Base-by-base conservation (phyloP, 148 eudicot genomes). In the Nepenthes mirabilis region DNA sequence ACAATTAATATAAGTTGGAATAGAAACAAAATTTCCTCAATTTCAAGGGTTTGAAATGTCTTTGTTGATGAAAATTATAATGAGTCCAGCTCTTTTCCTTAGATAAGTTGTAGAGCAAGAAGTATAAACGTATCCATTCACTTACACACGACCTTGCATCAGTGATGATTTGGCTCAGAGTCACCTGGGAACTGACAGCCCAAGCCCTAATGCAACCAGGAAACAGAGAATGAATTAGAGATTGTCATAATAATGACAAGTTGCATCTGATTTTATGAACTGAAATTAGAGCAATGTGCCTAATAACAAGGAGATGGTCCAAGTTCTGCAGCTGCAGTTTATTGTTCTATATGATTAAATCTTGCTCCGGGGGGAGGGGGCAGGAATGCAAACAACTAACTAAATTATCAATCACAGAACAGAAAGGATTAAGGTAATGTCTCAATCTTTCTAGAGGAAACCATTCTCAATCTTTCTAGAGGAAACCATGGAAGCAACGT, bases 151-250 rank as follows among this genome's bases (percentile, higher is more conserved):
- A 59, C 58, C 70, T 68, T 67, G 62, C 62, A 60, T 56, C 67
- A 58, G 62, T 35, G 33, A 43, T 53, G 36, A 60, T 55, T 65
- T 76, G 56, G 72, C 72, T 50, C 68, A 69, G 65, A 57, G 65
- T 90, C 97, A 90, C 97, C 97, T 90, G 56, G 95, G 95, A 56
- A 82, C 90, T 9, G 91, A 83, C 56, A 73, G 77, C 64, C 97
- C 97, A 69, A 90, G 81, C 88, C 80, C 97, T 90, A 77, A 57
- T 62, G 70, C 81, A 82, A 58, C 67, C 75, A 56, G 52, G 5
- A 33, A 61, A 34, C 14, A 56, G 5, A 43, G 13, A 12, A 37
- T 32, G 3, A 55, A 9, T 55, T 34, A 55, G 58, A 55, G 36
- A 55, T 52, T 52, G 55, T 0, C 32, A 13, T 6, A 11, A n/a